Base-by-base conservation (phyloP, 768 basidiomycete species). In the Boletus insuetus region DNA sequence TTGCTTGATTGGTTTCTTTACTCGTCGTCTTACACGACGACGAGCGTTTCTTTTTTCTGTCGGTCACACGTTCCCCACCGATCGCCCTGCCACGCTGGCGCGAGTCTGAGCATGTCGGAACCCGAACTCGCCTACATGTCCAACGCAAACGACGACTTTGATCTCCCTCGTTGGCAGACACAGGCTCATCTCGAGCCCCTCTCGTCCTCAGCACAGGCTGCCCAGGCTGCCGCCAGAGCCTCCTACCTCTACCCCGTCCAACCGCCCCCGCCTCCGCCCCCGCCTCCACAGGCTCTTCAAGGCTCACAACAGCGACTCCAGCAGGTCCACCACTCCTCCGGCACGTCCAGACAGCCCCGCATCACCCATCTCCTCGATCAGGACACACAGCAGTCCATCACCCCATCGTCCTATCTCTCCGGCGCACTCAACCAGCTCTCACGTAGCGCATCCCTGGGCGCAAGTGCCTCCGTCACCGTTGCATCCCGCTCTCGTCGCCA, bases 121-220 rank as follows among this genome's bases (percentile, higher is more conserved):
- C 80, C 84, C 69, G 85, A 87, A 76, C 79, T 85, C 56, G 79
- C 78, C 62, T 87, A 85, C 82, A 87, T 89, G 77, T 77, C 79
- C 75, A 83, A 82, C 77, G 73, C 84, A 66, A 87, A 89, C 84
- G 87, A 90, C 77, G 83, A 82, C 75, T 91, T 89, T 75, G 88
- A 89, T 70, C 80, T 82, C 54, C 80, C 81, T 58, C 80, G 80
- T 65, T 81, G 79, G 80, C 78, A 77, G 60, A 76, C 79, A 14
- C 78, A 77, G 66, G 66, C 73, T 34, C 68, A 71, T 41, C 68
- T 74, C 64, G 78, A 79, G 69, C 64, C 75, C 49, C 72, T 79
- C 56, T 76, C 78, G 7, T 87, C 85, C 74, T 77, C 84, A 22
- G 80, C 83, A 0, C 84, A 86, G 73, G 75, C 84, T 12, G 82